phyloP scores from a whole-genome alignment of 352 stramenopile species.

The Globisporangium acanthophoron region DNA sequence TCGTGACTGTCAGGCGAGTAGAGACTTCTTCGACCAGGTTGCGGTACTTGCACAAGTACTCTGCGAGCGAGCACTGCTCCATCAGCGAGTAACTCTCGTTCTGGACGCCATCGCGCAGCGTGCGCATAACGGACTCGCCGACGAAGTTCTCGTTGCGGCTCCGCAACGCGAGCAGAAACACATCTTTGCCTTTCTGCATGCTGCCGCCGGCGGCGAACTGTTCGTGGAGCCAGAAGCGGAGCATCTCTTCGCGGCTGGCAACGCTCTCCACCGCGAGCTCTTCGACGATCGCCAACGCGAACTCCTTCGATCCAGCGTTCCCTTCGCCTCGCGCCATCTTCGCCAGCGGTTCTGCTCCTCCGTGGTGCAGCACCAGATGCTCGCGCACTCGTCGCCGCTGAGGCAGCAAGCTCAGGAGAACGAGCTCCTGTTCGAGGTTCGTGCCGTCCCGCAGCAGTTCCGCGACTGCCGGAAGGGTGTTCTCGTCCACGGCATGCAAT shows the following conservation, averaged over 20 bases:
- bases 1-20: not conserved
- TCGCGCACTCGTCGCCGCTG: not conserved
- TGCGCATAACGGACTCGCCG: not conserved
- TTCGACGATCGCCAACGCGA: not conserved
- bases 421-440: not conserved
- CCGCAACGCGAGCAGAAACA: not conserved
- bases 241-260: not conserved
- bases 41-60: not conserved
- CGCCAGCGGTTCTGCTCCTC: not conserved
- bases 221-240: not conserved
- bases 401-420: not conserved
- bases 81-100: not conserved
- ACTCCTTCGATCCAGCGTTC: not conserved
- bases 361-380: not conserved
- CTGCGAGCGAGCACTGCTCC: not conserved
- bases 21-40: not conserved
- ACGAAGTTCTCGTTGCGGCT: not conserved
- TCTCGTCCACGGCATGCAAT: not conserved
- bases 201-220: not conserved
- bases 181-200: not conserved
- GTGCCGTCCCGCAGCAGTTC: not conserved
- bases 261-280: not conserved
- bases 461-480: not conserved
- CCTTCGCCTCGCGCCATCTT: not conserved
- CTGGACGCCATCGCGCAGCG: not conserved